These are phyloP conservation scores for Cordia subcordata DNA, from an alignment of 257 asterid genomes.

Conservation along the genomic window DNA sequence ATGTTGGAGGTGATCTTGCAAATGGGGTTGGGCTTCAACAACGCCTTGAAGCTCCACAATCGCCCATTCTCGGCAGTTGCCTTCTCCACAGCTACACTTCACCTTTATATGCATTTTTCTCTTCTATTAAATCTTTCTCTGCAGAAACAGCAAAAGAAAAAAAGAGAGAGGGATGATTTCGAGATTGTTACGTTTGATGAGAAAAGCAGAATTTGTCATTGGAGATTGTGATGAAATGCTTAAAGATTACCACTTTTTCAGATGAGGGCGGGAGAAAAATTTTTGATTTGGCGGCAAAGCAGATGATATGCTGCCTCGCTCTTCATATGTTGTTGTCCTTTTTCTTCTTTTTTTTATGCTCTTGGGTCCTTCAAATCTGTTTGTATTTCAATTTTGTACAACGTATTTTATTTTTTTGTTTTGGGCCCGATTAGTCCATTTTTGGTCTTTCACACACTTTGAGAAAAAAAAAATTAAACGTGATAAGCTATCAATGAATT, in stretches of 20 bases:
- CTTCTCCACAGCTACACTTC: conserved; percentile 85
- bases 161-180: background rate
- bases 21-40: conserved; percentile 69
- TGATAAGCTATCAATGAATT: too few relatives aligned
- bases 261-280: background rate
- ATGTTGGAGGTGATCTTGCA: conserved; percentile 51
- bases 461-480: too few relatives aligned
- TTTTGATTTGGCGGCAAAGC: conserved; percentile 13
- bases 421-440: too few relatives aligned
- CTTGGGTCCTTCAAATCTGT: background rate
- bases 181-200: background rate
- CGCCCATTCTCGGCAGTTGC: conserved; percentile 87
- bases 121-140: background rate
- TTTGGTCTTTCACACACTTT: too few relatives aligned
- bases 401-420: background rate
- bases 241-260: background rate
- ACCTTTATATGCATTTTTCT: conserved; percentile 63
- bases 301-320: too few relatives aligned
- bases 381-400: background rate
- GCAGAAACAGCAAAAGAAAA: background rate
- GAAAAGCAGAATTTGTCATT: background rate
- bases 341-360: background rate
- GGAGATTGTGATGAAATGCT: background rate
- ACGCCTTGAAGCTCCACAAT: conserved; percentile 84
- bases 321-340: too few relatives aligned